A percentile compares a stretch with the other conserved stretches of the same genome.
Conservation (phyloP, 2,329 filamentous ascomycete genomes). For the Aureobasidium sp. region DNA sequence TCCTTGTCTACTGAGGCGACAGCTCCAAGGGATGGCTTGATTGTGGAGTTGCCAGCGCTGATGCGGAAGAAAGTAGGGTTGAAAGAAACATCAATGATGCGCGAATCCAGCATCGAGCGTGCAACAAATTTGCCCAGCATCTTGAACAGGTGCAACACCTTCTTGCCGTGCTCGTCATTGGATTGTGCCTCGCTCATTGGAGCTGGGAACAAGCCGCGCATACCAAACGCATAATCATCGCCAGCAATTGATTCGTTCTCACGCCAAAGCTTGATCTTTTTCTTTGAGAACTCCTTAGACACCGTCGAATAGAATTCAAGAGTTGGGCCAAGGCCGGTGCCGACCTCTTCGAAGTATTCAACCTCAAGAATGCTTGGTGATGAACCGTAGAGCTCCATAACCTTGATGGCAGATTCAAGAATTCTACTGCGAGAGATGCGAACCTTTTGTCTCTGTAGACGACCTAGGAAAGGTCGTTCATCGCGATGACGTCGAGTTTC, state of each 20-base stretch:
- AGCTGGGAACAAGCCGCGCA: conserved; percentile 81
- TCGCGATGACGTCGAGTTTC: conserved; percentile 76
- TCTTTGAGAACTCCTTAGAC: conserved; percentile 94
- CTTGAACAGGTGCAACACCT: conserved; percentile 81
- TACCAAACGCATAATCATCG: conserved; percentile 78
- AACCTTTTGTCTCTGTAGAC: conserved; percentile 94
- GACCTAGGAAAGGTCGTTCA: conserved; percentile 82
- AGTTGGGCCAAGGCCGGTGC: conserved; percentile 89
- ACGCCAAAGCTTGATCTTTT: conserved; percentile 93
- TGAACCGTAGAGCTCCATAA: conserved; percentile 98
- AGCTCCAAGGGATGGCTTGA: conserved; percentile 79
- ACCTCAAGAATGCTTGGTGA: conserved; percentile 94
- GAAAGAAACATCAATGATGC: conserved; percentile 95
- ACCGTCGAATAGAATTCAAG: conserved; percentile 97
- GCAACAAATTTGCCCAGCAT: conserved; percentile 96
- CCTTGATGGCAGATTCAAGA: conserved; percentile 91
- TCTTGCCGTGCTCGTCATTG: conserved; percentile 70
- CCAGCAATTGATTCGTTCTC: conserved; percentile 68
- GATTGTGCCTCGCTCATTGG: conserved; percentile 78
- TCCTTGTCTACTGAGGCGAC: conserved; percentile 84
- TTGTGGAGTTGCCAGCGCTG: conserved; percentile 59
- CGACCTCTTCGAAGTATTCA: conserved; percentile 98
- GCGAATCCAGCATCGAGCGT: conserved; percentile 93
- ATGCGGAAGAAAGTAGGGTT: conserved; percentile 98
- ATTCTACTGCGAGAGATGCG: conserved; percentile 92